These are phyloP conservation scores for Aspergillus piperis DNA, from an alignment of 2,329 filamentous ascomycete genomes.

Conservation along the genomic window DNA sequence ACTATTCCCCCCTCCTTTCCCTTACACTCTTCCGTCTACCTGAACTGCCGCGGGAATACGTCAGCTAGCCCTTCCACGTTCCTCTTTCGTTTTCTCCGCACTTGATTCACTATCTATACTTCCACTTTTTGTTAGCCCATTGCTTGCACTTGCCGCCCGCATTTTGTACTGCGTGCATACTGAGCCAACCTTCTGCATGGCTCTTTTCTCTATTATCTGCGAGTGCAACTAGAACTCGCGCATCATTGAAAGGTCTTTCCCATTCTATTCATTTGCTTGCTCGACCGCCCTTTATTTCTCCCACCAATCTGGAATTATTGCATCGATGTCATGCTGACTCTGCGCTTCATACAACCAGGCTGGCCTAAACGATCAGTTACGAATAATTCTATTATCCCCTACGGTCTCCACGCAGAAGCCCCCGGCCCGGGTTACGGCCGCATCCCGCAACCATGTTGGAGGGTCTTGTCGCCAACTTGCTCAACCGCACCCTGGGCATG, in stretches of 20 bases:
- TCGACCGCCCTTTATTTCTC: conserved; percentile 7
- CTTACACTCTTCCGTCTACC: conserved; percentile 1
- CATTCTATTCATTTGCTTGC: conserved; percentile 8
- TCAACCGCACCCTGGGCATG: conserved; percentile 99
- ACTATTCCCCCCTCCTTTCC: conserved; percentile 4
- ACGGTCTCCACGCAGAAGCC: conserved; percentile 12
- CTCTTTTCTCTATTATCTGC: conserved; percentile 20
- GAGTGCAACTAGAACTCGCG: conserved; percentile 26
- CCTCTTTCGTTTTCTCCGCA: conserved; percentile 11
- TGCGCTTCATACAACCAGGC: conserved; percentile 8
- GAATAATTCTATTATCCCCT: not conserved
- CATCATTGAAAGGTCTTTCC: conserved; percentile 18
- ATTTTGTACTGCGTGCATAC: conserved; percentile 32
- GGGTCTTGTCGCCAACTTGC: conserved; percentile 90
- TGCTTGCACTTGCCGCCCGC: conserved; percentile 17
- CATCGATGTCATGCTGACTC: conserved; percentile 10
- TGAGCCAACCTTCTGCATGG: conserved; percentile 32
- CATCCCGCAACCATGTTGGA: conserved; percentile 78
- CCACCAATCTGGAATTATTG: not conserved
- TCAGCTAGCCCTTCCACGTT: conserved; percentile 2
- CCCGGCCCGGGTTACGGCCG: conserved; percentile 75
- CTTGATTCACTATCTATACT: conserved; percentile 10
- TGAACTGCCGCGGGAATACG: not conserved
- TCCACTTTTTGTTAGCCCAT: conserved; percentile 8
- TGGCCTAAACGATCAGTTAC: conserved; percentile 5